Percentiles rank a stretch among this genome's conserved stretches.
Evolutionary conservation across 2,329 filamentous ascomycete genomes (phyloP).

Genomic region (Penicillium corylophilum): DNA sequence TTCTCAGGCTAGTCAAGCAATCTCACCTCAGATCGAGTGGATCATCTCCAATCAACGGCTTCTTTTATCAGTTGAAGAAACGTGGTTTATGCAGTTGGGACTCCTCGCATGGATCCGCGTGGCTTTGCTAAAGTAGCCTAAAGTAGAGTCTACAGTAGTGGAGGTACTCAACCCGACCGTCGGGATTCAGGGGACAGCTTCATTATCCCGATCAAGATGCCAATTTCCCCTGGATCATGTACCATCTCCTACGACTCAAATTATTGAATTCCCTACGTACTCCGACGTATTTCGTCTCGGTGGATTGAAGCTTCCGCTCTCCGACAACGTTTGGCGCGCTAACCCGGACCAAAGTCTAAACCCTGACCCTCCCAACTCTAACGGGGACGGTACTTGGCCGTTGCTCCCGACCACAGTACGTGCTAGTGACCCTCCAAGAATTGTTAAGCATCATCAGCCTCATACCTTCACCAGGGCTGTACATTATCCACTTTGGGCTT

Average conservation of each 20-base stretch:
- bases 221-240: neutral
- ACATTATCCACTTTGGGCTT: conserved; percentile 14
- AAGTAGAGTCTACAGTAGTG: no score
- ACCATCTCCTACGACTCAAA: neutral
- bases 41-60: neutral
- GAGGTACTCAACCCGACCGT: neutral
- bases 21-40: conserved; percentile 7
- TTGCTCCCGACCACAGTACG: neutral
- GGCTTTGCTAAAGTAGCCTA: neutral
- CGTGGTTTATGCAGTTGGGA: neutral
- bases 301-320: neutral
- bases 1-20: neutral
- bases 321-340: neutral
- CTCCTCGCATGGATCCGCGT: neutral
- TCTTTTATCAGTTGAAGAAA: neutral
- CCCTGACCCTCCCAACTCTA: neutral
- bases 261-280: neutral
- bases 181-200: neutral
- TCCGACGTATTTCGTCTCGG: neutral
- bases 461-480: neutral
- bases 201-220: neutral
- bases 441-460: conserved; percentile 6
- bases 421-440: neutral
- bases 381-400: neutral
- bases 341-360: neutral